Base-by-base conservation (phyloP, 2,329 filamentous ascomycete species). In the Phialophora verrucosa region DNA sequence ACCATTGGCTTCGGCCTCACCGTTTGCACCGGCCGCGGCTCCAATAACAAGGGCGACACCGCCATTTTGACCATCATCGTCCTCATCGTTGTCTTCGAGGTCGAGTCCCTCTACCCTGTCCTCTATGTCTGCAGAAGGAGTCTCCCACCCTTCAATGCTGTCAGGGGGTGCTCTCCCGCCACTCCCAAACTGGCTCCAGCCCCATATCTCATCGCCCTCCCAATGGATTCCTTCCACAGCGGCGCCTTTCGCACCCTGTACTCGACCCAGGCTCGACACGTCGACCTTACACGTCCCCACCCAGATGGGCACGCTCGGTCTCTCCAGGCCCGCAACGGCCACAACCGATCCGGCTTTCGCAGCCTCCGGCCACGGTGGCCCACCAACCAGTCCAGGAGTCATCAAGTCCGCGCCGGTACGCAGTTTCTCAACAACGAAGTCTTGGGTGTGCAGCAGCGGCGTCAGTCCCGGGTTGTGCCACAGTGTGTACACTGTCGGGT, bases 181-280 rank as follows among this genome's bases (percentile, higher is more conserved):
- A 65, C 81, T 83, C 4, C 83, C 85, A 31, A 78, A 80, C 35
- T 82, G 79, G 72, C 83, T 87, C 85, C 86, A 89, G 4, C 80
- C 80, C 87, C 88, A 90, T n/a, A 90, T 74, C 77, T 91, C 88
- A 77, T 91, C 88, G 1, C 88, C 87, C 67, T 83, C 82, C 88
- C 88, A 90, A 73, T 90, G 88, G 57, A 90, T 78, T 3, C 85
- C 87, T 69, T 85, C 82, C 10, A 90, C 87, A 1, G 88, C 88
- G 77, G 87, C 85, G 0, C 88, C 88, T 73, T 87, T 89, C 14
- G 81, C 79, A 0, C 88, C 88, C 72, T 85, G 84, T 5, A 88
- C 86, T 32, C 78, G 77, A 1, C 74, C 76, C 59, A 90, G 74
- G 1, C 78, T 79, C 54, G 83, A 83, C 17, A 90, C 80, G 76